Conservation (phyloP, 2,329 filamentous ascomycete species). For the Cladophialophora exuberans region DNA sequence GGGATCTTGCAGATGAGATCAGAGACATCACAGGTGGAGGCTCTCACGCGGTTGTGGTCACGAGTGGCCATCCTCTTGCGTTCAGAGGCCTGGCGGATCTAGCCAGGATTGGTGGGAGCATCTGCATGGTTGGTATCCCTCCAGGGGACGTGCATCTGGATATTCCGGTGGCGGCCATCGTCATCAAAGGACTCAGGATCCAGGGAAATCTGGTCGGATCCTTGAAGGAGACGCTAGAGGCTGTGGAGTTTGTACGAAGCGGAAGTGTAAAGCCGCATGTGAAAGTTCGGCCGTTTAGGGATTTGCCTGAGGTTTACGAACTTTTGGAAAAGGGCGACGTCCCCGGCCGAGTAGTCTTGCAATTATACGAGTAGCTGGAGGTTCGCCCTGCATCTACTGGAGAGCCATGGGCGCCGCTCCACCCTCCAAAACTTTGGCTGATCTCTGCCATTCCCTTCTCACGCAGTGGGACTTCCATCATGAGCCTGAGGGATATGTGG, state of each 20-base stretch:
- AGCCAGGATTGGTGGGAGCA: conserved; percentile 47
- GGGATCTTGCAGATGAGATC: conserved; percentile 41
- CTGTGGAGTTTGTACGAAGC: conserved; percentile 47
- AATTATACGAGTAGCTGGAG: conserved; percentile 26
- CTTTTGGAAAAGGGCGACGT: conserved; percentile 51
- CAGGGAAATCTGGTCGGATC: conserved; percentile 50
- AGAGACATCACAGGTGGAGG: conserved; percentile 40
- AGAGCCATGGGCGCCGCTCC: background rate
- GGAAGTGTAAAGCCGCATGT: conserved; percentile 49
- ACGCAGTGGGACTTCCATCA: too few relatives aligned
- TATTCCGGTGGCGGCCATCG: conserved; percentile 48
- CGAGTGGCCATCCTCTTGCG: conserved; percentile 46
- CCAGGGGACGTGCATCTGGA: conserved; percentile 43
- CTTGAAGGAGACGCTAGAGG: conserved; percentile 51
- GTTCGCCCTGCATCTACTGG: background rate
- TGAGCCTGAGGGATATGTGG: conserved; percentile 2
- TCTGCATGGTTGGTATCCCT: conserved; percentile 51
- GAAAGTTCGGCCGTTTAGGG: conserved; percentile 46
- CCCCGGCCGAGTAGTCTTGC: conserved; percentile 47
- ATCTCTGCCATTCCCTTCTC: background rate
- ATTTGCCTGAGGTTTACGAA: conserved; percentile 48
- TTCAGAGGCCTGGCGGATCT: conserved; percentile 46
- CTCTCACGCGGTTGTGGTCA: conserved; percentile 47
- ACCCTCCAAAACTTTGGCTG: background rate
- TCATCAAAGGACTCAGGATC: conserved; percentile 50